A percentile compares a stretch with the other conserved stretches of the same genome.
These are phyloP conservation scores for Aspergillus indologenus DNA, from an alignment of 495 filamentous ascomycete species.

Conservation along the genomic window DNA sequence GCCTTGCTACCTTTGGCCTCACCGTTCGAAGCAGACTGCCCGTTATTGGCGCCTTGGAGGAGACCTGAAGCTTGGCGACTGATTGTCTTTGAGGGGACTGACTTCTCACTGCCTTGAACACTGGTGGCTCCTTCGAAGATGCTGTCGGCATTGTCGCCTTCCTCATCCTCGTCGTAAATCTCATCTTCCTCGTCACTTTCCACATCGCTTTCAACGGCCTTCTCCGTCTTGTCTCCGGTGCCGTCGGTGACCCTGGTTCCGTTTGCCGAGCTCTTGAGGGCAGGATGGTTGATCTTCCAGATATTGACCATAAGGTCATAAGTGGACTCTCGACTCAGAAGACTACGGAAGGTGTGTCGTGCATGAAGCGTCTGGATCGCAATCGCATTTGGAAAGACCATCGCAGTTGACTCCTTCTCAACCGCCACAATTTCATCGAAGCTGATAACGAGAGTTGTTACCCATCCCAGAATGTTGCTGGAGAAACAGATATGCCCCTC, in stretches of 20 bases:
- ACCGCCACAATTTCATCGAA: constrained; percentile 97
- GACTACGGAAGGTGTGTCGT: constrained; percentile 91
- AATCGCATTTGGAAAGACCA: constrained; percentile 96
- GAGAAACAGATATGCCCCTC: constrained; percentile 98
- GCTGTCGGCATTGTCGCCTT: constrained; percentile 54
- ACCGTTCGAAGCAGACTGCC: constrained; percentile 29
- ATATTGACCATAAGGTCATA: constrained; percentile 97
- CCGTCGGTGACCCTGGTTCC: constrained; percentile 77
- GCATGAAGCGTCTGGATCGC: constrained; percentile 95
- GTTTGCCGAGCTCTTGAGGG: constrained; percentile 81
- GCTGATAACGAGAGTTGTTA: constrained; percentile 93
- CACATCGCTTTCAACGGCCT: constrained; percentile 62
- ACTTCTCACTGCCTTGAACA: constrained; percentile 57
- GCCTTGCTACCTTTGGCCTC: constrained; percentile 53
- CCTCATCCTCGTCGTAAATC: constrained; percentile 74
- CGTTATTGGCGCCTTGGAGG: constrained; percentile 40
- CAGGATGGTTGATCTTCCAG: constrained; percentile 94
- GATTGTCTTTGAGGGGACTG: constrained; percentile 51
- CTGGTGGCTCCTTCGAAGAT: constrained; percentile 59
- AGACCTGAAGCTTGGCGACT: constrained; percentile 66
- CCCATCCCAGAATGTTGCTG: constrained; percentile 98
- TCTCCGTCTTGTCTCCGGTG: constrained; percentile 85
- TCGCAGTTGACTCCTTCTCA: constrained; percentile 92
- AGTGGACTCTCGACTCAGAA: constrained; percentile 89
- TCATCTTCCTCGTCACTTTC: constrained; percentile 67